Evolutionary conservation across 2,329 filamentous ascomycete genomes (phyloP).

Genomic region (Clarireedia hainanense): DNA sequence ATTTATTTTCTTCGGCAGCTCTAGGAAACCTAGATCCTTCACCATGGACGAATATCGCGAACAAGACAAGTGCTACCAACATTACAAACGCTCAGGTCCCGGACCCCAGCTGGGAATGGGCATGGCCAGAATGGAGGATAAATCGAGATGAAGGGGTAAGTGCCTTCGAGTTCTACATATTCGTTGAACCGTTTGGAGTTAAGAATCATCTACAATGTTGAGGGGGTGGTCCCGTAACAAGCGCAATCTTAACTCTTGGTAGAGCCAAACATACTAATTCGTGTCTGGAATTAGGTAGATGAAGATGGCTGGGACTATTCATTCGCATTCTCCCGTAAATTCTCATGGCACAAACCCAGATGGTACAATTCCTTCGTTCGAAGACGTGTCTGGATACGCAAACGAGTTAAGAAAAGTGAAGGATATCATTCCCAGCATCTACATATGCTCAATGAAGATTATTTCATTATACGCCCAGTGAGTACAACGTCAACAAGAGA

Average conservation of each 20-base stretch:
- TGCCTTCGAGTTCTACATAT: background rate
- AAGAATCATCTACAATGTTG: too few species aligned
- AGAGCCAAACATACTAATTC: background rate
- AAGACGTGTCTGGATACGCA: constrained; percentile 77
- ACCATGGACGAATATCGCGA: constrained; percentile 71
- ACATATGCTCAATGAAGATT: constrained; percentile 65
- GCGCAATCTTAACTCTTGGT: too few species aligned
- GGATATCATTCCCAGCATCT: constrained; percentile 39
- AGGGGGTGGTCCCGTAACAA: too few species aligned
- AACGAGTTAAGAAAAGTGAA: constrained; percentile 56
- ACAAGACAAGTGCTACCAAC: constrained; percentile 52
- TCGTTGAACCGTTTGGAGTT: background rate
- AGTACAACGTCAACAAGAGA: constrained; percentile 25
- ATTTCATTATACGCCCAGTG: constrained; percentile 67
- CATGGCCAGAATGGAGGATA: constrained; percentile 56
- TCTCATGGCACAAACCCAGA: constrained; percentile 79
- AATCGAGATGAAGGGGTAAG: constrained; percentile 64
- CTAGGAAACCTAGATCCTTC: constrained; percentile 79
- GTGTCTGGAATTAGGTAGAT: constrained; percentile 38
- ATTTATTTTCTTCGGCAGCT: constrained; percentile 81
- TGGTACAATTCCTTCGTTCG: constrained; percentile 98
- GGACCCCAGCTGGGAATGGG: constrained; percentile 94
- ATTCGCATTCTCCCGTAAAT: constrained; percentile 68
- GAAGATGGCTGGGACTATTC: constrained; percentile 96
- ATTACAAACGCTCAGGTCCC: constrained; percentile 87